Evolutionary conservation across 768 basidiomycete genomes (phyloP), one percentile per base, ranked within the genome.

Genomic region (Suillus occidentalis): DNA sequence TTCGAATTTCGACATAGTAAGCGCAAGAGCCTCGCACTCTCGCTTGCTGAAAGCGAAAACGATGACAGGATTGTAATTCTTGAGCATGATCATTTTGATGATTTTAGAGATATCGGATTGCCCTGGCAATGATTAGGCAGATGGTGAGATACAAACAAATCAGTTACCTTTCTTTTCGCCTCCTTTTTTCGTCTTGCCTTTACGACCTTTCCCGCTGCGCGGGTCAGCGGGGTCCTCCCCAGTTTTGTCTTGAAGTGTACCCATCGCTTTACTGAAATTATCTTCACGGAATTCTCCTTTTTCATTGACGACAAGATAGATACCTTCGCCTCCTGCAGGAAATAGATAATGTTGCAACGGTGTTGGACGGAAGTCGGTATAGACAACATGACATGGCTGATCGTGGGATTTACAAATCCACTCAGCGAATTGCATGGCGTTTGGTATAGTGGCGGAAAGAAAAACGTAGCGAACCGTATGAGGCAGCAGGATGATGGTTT

Each of bases 381-480:
- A 99, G 47, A 99, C 96, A 74, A 99, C 94, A 73, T 99, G 97
- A 76, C 97, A 99, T 0, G 97, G 97, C 71, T 99, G 97, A 66
- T 96, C 91, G 72, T 99, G 97, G 1, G 91, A 94, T 74, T 94
- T 92, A 82, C 91, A 94, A 73, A 99, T 95, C 97, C 97, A 99
- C 77, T 98, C 94, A 34, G 97, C 95, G 70, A 99, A 99, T 74
- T 99, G 94, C 94, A 97, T 97, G 12, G 97, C 95, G 78, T 99
- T 99, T 52, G 97, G 97, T 61, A 99, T 99, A 18, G 97, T 99
- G 66, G 97, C 97, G 25, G 97, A 99, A 42, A 99, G 88, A 79
- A 99, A 99, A 65, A 99, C 97, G 75, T 97, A 97, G 78, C 92
- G 95, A 67, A 99, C 97, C 16, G 88, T 90, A 76, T 97, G 94